These are phyloP conservation scores for Pharus latifolius DNA, from an alignment of 176 grass and related monocot species.

Conservation along the genomic window DNA sequence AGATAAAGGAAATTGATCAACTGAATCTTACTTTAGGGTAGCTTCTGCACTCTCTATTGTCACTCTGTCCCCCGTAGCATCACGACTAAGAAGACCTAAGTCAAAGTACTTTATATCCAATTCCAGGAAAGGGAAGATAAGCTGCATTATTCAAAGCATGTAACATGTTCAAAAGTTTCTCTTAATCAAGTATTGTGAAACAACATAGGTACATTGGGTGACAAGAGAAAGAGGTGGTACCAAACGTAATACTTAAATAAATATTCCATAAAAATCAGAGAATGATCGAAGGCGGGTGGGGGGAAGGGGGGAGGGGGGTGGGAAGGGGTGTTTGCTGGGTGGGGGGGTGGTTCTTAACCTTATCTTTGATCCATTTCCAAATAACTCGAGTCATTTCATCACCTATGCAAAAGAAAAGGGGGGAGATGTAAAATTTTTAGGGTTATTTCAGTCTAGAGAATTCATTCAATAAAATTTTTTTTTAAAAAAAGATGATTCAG, in stretches of 20 bases:
- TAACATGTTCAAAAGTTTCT: not conserved
- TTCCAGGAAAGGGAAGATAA: slow-evolving; percentile 85
- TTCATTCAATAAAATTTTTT: too few relatives aligned
- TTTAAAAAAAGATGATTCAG: not conserved
- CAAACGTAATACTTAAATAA: not conserved
- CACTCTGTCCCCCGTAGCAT: slow-evolving; percentile 61
- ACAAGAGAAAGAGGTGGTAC: not conserved
- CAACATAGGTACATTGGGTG: not conserved
- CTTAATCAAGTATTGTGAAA: slow-evolving; percentile 2
- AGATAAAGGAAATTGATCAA: not conserved
- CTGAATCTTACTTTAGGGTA: slow-evolving; percentile 54
- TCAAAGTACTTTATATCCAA: slow-evolving; percentile 98
- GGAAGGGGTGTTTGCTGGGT: too few relatives aligned
- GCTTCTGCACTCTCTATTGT: slow-evolving; percentile 76
- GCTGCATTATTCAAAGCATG: slow-evolving; percentile 39
- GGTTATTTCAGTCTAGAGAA: not conserved
- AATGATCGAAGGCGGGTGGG: too few relatives aligned
- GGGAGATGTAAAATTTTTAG: not conserved
- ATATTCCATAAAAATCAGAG: not conserved
- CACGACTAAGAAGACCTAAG: slow-evolving; percentile 67
- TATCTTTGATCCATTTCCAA: slow-evolving; percentile 94
- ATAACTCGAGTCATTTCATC: slow-evolving; percentile 86
- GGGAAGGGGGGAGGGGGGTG: too few relatives aligned
- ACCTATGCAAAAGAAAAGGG: slow-evolving; percentile 25
- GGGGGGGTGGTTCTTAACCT: too few relatives aligned